Evolutionary conservation across 768 basidiomycete species (phyloP), one percentile per base, ranked within the genome.

Genomic region (Suillus subalutaceus): DNA sequence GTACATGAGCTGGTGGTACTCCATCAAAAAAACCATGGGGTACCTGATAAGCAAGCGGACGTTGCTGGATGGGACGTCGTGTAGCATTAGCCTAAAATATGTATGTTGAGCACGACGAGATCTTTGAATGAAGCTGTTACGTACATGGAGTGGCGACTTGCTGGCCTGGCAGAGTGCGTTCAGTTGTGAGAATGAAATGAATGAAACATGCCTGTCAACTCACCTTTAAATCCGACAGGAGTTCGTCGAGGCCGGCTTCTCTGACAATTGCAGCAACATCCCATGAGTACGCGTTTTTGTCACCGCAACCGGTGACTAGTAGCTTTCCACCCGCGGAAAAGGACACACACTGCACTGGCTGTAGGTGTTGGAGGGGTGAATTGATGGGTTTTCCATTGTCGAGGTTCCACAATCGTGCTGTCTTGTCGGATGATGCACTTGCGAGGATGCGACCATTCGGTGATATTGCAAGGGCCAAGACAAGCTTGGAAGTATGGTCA

Each of bases 321-420:
- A 6, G 13, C 48, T 50, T 50, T 26, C 23, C 48, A 50, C 3
- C 23, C 2, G 1, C 0, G 5, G 23, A 50, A 50, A 50, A 26
- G 1, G 48, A 50, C 12, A 50, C 13, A 1, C 6, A 23, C 2
- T 3, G 0, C 6, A 50, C n/a, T 13, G 2, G 0, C 0, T 15
- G 3, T 50, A 12, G 2, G 3, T 50, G 48, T 23, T 13, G 48
- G 23, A 50, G 13, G 48, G 48, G 48, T 1, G 6, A 26, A 50
- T 13, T 2, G 13, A 50, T 26, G 6, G 23, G 23, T 3, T 26
- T 6, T 0, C 23, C 13, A 5, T 23, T 26, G 2, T 50, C 48
- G 13, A 50, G 48, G 48, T 50, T 26, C 48, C 48, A 50, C 13
- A 50, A 50, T 50, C 1, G 23, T 3, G 6, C 23, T 26, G n/a